phyloP scores from a whole-genome alignment of 495 filamentous ascomycete genomes.

The Emericellopsis terricola region DNA sequence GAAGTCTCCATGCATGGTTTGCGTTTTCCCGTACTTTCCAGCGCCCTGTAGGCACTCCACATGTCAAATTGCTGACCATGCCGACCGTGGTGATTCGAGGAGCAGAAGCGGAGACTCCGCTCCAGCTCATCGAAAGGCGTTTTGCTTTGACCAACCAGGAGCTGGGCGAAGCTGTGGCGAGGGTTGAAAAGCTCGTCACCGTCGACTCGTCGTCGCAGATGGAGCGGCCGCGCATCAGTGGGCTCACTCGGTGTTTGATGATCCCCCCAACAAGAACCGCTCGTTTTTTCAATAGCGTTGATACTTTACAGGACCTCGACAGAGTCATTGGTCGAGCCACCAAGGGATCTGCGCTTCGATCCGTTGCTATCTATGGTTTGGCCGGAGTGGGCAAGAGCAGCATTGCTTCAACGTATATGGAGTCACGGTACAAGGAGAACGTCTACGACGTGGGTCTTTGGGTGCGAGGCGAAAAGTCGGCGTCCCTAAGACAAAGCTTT shows the following conservation, averaged over 20 bases:
- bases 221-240: not conserved
- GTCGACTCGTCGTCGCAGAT: not conserved
- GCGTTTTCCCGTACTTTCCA: no score
- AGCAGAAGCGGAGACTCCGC: no score
- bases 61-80: no score
- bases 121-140: no score
- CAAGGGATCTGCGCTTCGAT: not conserved
- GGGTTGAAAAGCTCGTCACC: not conserved
- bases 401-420: not conserved
- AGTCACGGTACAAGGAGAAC: not conserved
- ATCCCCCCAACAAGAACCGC: not conserved
- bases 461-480: constrained; percentile 5
- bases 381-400: not conserved
- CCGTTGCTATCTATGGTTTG: not conserved
- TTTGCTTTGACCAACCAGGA: not conserved
- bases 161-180: not conserved
- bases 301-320: not conserved
- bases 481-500: constrained; percentile 9
- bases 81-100: not conserved
- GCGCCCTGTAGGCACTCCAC: no score
- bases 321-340: not conserved
- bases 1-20: no score
- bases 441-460: constrained; percentile 6
- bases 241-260: not conserved
- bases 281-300: not conserved